Evolutionary conservation across 371 early-diverging fungal species (phyloP).

Genomic region (Lichtheimia hyalospora): DNA sequence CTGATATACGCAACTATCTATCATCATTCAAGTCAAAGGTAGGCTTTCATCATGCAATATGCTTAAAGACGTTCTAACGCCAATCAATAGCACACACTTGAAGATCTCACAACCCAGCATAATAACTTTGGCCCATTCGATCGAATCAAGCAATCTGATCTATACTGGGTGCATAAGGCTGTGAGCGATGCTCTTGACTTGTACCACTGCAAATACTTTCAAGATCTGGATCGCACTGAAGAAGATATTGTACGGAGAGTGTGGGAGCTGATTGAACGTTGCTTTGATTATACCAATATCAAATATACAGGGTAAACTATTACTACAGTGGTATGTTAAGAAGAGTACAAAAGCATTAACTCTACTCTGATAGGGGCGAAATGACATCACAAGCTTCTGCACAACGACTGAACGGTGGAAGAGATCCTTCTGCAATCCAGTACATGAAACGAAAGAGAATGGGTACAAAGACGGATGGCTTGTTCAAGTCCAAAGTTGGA

Average conservation of each 20-base stretch:
- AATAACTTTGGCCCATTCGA: background rate
- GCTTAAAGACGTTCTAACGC: background rate
- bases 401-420: background rate
- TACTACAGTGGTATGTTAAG: no score
- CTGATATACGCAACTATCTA: background rate
- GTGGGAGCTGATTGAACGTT: conserved; percentile 6
- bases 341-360: no score
- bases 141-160: background rate
- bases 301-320: conserved; percentile 1
- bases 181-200: background rate
- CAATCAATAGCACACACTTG: background rate
- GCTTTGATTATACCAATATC: conserved; percentile 6
- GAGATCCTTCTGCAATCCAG: background rate
- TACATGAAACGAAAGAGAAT: background rate
- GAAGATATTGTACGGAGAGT: background rate
- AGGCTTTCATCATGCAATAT: background rate
- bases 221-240: conserved; percentile 1
- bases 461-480: background rate
- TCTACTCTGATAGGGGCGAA: background rate
- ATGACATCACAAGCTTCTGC: background rate
- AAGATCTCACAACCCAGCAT: background rate
- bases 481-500: background rate
- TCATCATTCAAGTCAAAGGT: background rate
- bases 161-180: background rate
- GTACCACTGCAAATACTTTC: background rate